Base-by-base conservation (phyloP, 2,329 filamentous ascomycete species). In the Hymenoscyphus infarciens region DNA sequence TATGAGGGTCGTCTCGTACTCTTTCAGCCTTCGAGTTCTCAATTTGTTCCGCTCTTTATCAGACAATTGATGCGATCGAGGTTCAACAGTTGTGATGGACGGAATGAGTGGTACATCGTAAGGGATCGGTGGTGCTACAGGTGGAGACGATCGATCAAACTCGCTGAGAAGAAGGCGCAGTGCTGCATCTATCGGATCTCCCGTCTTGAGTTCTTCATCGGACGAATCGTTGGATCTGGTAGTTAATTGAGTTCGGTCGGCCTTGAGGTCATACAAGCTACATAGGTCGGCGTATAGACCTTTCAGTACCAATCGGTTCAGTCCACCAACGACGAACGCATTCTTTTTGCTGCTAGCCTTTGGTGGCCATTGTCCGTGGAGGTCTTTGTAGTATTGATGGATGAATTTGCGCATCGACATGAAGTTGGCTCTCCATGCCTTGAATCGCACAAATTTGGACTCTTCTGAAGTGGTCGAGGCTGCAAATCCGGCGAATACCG, bases 281-380 rank as follows among this genome's bases (percentile, higher is more conserved):
- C 90, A 91, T 71, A 97, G 85, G 74, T 99, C 94, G 29, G 86
- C 83, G 76, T 97, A 98, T 8, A 98, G 78, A 53, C 91, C 87
- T 72, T 87, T 86, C 52, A 97, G 80, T 5, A 97, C 91, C 54
- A 92, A 77, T 27, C 95, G 84, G 75, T 97, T 97, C 25, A 98
- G 81, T 0, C 94, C 94, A 68, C 87, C 90, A 69, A 93, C 92
- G 31, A 90, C 88, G 67, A 97, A 91, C 0, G 88, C 84, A 73
- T 97, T 96, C 82, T 96, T 97, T 81, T 96, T 96, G 70, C 87
- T 94, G 70, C 84, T 89, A 1, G 92, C 92, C 75, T 95, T 96
- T 8, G 95, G 94, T 2, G 95, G 93, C 94, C 94, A 91, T 33
- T 86, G 82, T n/a, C 87, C 87, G 70, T 87, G 88, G 56, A 83